Percentiles rank a stretch among this genome's conserved stretches.
phyloP scores from a whole-genome alignment of 139 green algal genomes.

The Pedinophyceae sp. region DNA sequence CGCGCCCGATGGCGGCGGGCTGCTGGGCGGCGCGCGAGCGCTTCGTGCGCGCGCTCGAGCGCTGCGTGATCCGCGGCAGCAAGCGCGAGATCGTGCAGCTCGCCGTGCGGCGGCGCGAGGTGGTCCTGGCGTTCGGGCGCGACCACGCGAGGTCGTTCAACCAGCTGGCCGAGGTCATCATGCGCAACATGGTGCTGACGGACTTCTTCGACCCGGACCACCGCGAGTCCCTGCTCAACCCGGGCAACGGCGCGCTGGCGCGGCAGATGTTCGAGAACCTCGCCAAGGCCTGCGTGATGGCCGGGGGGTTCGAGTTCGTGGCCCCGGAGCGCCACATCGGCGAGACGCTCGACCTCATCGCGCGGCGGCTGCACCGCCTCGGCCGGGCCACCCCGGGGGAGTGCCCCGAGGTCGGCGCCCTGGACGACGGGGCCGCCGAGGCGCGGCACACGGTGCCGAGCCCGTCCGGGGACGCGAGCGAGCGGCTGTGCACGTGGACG shows the following conservation, averaged over 20 bases:
- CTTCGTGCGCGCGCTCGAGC: conserved; percentile 45
- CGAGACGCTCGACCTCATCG: too few species aligned
- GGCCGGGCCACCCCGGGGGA: too few species aligned
- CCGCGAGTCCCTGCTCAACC: conserved; percentile 59
- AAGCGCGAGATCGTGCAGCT: too few species aligned
- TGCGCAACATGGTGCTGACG: conserved; percentile 71
- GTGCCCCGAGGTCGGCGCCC: too few species aligned
- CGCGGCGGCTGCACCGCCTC: too few species aligned
- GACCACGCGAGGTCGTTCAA: conserved; percentile 79
- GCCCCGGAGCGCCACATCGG: too few species aligned
- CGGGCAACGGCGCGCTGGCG: conserved; percentile 30
- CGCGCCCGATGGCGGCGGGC: conserved; percentile 44
- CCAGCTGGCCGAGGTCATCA: conserved; percentile 56
- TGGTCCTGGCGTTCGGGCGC: conserved; percentile 55
- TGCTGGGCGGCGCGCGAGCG: conserved; percentile 23
- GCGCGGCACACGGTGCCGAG: too few species aligned
- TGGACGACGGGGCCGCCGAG: too few species aligned
- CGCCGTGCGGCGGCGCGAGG: conserved; percentile 12
- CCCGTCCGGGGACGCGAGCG: too few species aligned
- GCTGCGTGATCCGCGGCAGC: conserved; percentile 56
- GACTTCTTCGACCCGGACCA: conserved; percentile 84
- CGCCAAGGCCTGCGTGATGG: too few species aligned
- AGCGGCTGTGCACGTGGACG: conserved; percentile 2
- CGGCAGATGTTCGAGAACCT: conserved; percentile 65
- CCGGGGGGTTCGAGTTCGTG: too few species aligned